Conservation (phyloP, 192 early-diverging fungal species). For the Entomortierella beljakovae region DNA sequence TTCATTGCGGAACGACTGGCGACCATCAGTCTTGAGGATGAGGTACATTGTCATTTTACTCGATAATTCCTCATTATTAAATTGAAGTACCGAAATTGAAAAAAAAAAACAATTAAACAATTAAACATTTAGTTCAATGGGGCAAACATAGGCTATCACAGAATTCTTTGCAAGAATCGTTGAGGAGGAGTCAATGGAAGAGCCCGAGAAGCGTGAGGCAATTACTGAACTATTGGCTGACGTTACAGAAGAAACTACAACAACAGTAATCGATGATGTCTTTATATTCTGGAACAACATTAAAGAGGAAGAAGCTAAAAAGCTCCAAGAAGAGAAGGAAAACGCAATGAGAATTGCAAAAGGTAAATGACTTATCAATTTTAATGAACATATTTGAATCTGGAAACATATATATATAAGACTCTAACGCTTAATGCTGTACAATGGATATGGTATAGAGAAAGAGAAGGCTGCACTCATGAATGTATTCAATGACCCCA, state of each 20-base stretch:
- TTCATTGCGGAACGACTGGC: constrained; percentile 43
- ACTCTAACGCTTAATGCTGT: background rate
- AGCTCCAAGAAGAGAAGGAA: constrained; percentile 51
- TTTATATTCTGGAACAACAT: constrained; percentile 55
- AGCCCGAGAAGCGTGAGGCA: constrained; percentile 74
- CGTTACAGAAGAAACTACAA: constrained; percentile 62
- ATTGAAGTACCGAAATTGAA: background rate
- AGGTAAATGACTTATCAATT: constrained; percentile 18
- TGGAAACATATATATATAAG: no score
- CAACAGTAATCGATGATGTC: constrained; percentile 55
- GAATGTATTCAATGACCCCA: constrained; percentile 13
- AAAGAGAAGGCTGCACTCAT: constrained; percentile 35
- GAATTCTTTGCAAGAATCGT: constrained; percentile 79
- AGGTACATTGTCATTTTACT: constrained; percentile 33
- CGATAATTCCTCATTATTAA: no score
- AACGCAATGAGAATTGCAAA: constrained; percentile 49
- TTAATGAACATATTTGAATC: background rate
- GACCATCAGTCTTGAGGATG: constrained; percentile 41
- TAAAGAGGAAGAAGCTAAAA: constrained; percentile 45
- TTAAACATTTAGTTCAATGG: background rate
- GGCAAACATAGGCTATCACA: constrained; percentile 58
- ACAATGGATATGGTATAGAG: constrained; percentile 3
- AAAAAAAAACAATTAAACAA: background rate
- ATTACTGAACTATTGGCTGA: constrained; percentile 77
- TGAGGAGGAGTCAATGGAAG: constrained; percentile 70